phyloP scores from a whole-genome alignment of 352 stramenopile genomes.

The Phytophthora tubulina region DNA sequence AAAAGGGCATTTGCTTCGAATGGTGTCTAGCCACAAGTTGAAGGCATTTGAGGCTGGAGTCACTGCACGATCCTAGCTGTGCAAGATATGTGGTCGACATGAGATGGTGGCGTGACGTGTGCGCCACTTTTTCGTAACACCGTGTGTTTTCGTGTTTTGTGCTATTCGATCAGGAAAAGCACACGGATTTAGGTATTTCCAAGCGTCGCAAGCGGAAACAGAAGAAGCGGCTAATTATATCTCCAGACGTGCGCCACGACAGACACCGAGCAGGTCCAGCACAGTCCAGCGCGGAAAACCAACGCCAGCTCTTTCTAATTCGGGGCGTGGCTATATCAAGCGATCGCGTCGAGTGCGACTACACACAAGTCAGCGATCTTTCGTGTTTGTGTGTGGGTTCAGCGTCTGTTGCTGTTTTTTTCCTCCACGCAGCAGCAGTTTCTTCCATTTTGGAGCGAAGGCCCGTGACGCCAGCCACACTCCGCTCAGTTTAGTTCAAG shows the following conservation, averaged over 20 bases:
- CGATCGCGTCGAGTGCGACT: neutral
- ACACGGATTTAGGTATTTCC: neutral
- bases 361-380: conserved; percentile 34
- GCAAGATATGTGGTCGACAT: neutral
- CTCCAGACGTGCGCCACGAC: neutral
- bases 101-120: neutral
- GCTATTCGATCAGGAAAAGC: no score
- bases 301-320: conserved; percentile 17
- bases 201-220: neutral
- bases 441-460: conserved; percentile 45
- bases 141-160: no score
- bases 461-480: conserved; percentile 27
- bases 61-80: neutral
- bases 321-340: conserved; percentile 1
- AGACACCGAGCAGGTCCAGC: neutral
- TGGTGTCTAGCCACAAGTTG: neutral
- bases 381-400: conserved; percentile 28
- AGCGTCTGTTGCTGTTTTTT: conserved; percentile 24
- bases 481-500: conserved; percentile 38
- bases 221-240: neutral
- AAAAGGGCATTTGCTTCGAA: no score
- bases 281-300: conserved; percentile 7
- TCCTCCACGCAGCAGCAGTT: conserved; percentile 32
- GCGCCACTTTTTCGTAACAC: neutral
- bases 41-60: neutral